phyloP scores from a whole-genome alignment of 495 filamentous ascomycete species.

The Hypoxylon lenormandii region DNA sequence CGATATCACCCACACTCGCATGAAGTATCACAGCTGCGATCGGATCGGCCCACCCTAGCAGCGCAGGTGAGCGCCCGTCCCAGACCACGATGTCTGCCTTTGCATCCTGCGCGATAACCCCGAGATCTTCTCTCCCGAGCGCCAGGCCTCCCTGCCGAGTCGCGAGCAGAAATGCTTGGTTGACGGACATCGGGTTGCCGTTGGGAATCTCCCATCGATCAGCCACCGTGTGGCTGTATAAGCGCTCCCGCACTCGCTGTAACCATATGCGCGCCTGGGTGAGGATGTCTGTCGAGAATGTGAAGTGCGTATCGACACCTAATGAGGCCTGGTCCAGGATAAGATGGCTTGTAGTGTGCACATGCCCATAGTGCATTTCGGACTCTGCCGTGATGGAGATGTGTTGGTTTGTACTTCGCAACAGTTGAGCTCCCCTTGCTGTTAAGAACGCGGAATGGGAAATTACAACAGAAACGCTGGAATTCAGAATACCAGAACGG shows the following conservation, averaged over 20 bases:
- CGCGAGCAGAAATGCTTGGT: constrained; percentile 62
- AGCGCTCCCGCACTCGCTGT: constrained; percentile 45
- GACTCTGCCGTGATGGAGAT: constrained; percentile 62
- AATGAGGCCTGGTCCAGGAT: constrained; percentile 59
- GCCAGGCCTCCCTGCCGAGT: constrained; percentile 61
- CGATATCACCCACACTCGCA: constrained; percentile 60
- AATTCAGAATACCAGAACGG: constrained; percentile 47
- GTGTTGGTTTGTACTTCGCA: constrained; percentile 55
- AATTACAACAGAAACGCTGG: constrained; percentile 53
- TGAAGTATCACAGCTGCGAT: constrained; percentile 65
- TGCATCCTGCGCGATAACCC: constrained; percentile 55
- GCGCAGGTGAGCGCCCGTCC: constrained; percentile 54
- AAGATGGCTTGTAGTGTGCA: constrained; percentile 51
- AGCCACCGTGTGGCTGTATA: constrained; percentile 48
- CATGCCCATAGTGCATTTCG: constrained; percentile 61
- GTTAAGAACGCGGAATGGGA: constrained; percentile 54
- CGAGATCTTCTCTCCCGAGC: constrained; percentile 57
- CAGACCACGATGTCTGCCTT: constrained; percentile 64
- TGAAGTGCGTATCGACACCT: constrained; percentile 62
- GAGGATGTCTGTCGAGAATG: constrained; percentile 59
- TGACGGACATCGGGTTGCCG: constrained; percentile 56
- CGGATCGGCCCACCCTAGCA: constrained; percentile 63
- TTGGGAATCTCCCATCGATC: constrained; percentile 52
- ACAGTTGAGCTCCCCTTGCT: constrained; percentile 30
- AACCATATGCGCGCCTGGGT: constrained; percentile 60